Percentiles rank a stretch among this genome's conserved stretches.
Conservation (phyloP, 2,329 filamentous ascomycete species). For the Pyricularia pennisetigena region DNA sequence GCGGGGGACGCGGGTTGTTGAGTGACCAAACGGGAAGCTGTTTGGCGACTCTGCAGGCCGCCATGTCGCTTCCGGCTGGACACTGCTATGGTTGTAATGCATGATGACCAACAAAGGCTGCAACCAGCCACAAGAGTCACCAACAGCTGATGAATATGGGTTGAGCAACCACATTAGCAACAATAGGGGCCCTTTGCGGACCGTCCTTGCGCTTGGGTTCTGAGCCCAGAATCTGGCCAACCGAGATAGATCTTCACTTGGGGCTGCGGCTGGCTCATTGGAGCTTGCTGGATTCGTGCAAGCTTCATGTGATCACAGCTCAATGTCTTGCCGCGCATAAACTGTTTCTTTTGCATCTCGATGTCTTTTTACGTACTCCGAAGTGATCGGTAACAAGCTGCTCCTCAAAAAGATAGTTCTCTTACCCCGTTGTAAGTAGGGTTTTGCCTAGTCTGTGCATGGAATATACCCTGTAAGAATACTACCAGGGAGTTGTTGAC, state of each 20-base stretch:
- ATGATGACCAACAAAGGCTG: background rate
- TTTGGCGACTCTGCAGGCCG: background rate
- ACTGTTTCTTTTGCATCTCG: background rate
- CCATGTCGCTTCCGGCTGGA: background rate
- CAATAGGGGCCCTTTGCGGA: background rate
- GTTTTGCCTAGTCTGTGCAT: background rate
- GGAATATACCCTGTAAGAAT: background rate
- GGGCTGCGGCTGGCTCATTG: background rate
- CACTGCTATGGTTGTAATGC: background rate
- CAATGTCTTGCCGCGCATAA: background rate
- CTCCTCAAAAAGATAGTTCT: background rate
- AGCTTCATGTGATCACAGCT: background rate
- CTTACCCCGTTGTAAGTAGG: background rate
- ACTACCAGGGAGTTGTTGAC: background rate
- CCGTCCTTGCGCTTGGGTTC: background rate
- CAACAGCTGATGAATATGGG: background rate
- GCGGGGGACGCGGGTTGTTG: background rate
- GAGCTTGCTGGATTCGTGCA: background rate
- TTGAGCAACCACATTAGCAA: background rate
- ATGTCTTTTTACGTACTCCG: background rate
- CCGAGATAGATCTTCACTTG: background rate
- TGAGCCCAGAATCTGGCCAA: background rate
- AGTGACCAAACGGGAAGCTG: constrained; percentile 5
- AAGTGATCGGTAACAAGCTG: background rate
- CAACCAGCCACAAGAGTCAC: background rate